Evolutionary conservation across 2,329 filamentous ascomycete species (phyloP).

Genomic region (Fusarium chaquense): DNA sequence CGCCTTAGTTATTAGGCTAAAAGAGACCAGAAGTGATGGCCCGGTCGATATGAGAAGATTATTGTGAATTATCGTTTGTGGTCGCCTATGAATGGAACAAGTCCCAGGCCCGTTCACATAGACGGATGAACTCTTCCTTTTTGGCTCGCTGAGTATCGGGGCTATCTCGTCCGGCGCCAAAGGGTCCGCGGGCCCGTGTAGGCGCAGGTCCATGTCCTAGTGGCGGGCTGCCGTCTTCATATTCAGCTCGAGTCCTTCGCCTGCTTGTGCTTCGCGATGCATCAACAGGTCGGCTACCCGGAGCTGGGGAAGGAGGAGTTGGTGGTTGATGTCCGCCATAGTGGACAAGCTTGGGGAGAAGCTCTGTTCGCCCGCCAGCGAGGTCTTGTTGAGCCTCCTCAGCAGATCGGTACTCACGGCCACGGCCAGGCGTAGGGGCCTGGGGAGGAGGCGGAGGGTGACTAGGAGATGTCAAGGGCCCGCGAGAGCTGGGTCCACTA

Average conservation of each 20-base stretch:
- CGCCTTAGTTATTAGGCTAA: constrained; percentile 25
- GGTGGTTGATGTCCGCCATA: constrained; percentile 95
- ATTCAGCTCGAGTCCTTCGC: constrained; percentile 86
- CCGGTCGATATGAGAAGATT: constrained; percentile 37
- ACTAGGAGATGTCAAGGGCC: constrained; percentile 81
- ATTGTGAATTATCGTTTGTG: constrained; percentile 29
- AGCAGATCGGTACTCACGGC: constrained; percentile 91
- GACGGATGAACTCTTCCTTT: constrained; percentile 88
- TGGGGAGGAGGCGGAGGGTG: constrained; percentile 68
- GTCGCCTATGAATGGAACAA: constrained; percentile 85
- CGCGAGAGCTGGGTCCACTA: constrained; percentile 71
- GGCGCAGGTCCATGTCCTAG: constrained; percentile 78
- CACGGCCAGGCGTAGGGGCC: constrained; percentile 69
- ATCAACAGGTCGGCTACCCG: constrained; percentile 62
- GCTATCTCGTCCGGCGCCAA: constrained; percentile 84
- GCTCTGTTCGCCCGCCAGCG: constrained; percentile 89
- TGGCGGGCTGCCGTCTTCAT: constrained; percentile 92
- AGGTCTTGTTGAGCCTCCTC: constrained; percentile 94
- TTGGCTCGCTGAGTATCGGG: constrained; percentile 86
- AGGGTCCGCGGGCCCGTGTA: constrained; percentile 71
- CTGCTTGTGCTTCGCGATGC: constrained; percentile 71
- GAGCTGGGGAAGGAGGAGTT: constrained; percentile 84
- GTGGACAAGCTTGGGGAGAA: constrained; percentile 93
- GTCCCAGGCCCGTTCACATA: constrained; percentile 95
- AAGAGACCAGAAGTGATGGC: constrained; percentile 15